Evolutionary conservation across 1,284 basidiomycete species (phyloP), one percentile per base, ranked within the genome.

Genomic region (Pascua guehoae): DNA sequence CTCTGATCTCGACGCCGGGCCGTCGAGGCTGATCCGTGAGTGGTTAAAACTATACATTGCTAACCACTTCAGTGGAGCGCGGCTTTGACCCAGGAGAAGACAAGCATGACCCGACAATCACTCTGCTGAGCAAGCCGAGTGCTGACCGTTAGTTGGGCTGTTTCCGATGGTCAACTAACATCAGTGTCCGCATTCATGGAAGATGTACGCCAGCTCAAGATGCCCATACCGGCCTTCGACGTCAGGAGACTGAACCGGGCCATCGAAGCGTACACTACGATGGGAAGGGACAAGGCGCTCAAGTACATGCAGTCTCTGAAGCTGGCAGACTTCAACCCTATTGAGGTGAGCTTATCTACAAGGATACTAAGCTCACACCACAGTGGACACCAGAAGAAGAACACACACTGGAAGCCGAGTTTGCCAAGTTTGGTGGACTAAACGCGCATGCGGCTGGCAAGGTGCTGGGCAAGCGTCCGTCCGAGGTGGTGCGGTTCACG

Each of bases 401-500:
- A 24, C 43, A 43, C 12, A 65, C 66, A 2, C 74, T 77, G 51
- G 75, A 74, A 48, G 63, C 55, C 5, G 63, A 71, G 43, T 61
- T 76, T 12, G 72, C 71, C 43, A 64, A 65, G 40, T 62, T 66
- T 42, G 75, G 75, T n/a, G 75, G 75, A 14, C 65, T 79, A 7
- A 73, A 78, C 16, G 64, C 72, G 0, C 69, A 75, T 50, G 65
- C 69, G 10, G 72, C 71, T 4, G 63, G 63, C 53, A 73, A 75
- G 54, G 15, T 61, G 0, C 58, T 75, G 12, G 61, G 64, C 18
- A 70, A 71, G n/a, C 60, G 63, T 41, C 67, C 75, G 0, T 71
- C 71, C 41, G 73, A 77, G 41, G 70, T 74, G 12, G 61, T 78
- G 7, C 69, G 70, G 3, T 75, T 67, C 65, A 76, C 75, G 42